Percentiles rank a stretch among this genome's conserved stretches.
These are phyloP conservation scores for Plasmopara viticola DNA, from an alignment of 352 stramenopile genomes.

Conservation along the genomic window DNA sequence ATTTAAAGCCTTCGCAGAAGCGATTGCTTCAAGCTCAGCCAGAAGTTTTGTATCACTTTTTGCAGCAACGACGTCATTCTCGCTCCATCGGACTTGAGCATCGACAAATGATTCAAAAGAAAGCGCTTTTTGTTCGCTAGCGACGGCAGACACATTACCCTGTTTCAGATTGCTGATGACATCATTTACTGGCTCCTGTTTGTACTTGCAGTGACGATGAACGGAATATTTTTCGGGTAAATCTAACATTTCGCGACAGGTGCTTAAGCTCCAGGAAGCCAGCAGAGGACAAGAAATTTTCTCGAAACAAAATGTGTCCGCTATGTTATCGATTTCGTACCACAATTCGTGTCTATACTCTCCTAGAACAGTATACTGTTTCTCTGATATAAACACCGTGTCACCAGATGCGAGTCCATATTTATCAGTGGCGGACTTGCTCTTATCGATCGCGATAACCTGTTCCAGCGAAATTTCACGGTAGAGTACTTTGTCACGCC, in stretches of 20 bases:
- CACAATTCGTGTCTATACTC: slow-evolving; percentile 59
- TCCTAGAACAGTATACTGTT: slow-evolving; percentile 53
- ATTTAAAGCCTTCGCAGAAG: slow-evolving; percentile 12
- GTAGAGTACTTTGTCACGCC: slow-evolving; percentile 17
- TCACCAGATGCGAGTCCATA: slow-evolving; percentile 49
- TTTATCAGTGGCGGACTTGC: slow-evolving; percentile 12
- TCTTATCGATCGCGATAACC: slow-evolving; percentile 33
- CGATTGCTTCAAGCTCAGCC: slow-evolving; percentile 20
- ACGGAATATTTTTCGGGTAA: slow-evolving; percentile 41
- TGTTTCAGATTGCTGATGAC: slow-evolving; percentile 2
- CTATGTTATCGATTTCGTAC: slow-evolving; percentile 42
- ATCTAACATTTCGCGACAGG: slow-evolving; percentile 39
- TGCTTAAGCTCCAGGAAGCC: slow-evolving; percentile 42
- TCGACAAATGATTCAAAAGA: slow-evolving; percentile 17
- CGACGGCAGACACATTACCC: not conserved
- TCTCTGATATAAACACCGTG: slow-evolving; percentile 50
- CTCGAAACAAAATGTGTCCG: slow-evolving; percentile 6
- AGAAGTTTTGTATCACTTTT: slow-evolving; percentile 25
- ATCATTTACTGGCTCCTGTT: slow-evolving; percentile 8
- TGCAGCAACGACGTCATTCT: not conserved
- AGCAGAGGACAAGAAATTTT: slow-evolving; percentile 6
- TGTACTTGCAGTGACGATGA: slow-evolving; percentile 24
- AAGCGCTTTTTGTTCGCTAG: slow-evolving; percentile 2
- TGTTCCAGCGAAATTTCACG: slow-evolving; percentile 29
- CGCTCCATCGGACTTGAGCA: slow-evolving; percentile 12